Evolutionary conservation across 176 grass and related monocot species (phyloP), one percentile per base, ranked within the genome.

Genomic region (Triticum monococcum): DNA sequence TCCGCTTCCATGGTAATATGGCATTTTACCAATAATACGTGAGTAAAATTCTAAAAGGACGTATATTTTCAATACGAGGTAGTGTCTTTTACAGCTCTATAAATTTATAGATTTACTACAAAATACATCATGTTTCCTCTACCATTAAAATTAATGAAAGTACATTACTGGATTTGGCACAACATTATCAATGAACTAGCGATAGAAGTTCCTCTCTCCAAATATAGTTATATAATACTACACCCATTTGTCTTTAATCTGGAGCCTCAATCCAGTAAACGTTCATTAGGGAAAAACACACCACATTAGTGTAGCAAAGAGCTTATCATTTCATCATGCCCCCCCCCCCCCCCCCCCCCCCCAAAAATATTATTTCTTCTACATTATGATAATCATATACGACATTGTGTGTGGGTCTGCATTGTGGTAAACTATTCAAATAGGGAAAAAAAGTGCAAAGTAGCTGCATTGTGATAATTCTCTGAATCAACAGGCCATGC

Each of bases 51-150:
- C 9, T 22, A 50, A 20, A 77, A 12, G 24, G 72, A 52, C 24
- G 4, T 75, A 45, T 28, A 50, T 48, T 48, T 74, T 30, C 1
- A 13, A 75, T 75, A 50, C 16, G 8, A 48, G 23, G 41, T 75
- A 75, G 40, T 74, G 14, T 14, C 41, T 86, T 56, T 56, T 43
- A 72, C 3, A 62, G 23, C 35, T 64, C 28, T 28, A 14, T 41
- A 86, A n/a, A 41, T 26, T 57, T 31, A 67, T 41, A 86, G 31
- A 59, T 26, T 57, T 41, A 67, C 79, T 48, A 67, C 25, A 66
- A 48, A 48, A 48, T 48, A 48, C 16, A 54, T 18, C 50, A 16
- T 54, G 50, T 17, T 54, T 54, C 50, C 16, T 54, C 50, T 54
- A 54, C 50, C 50, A 54, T 18, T 18, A 54, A 54, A 7, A 54